These are phyloP conservation scores for Turritis glabra DNA, from an alignment of 345 rosid genomes.

Conservation along the genomic window DNA sequence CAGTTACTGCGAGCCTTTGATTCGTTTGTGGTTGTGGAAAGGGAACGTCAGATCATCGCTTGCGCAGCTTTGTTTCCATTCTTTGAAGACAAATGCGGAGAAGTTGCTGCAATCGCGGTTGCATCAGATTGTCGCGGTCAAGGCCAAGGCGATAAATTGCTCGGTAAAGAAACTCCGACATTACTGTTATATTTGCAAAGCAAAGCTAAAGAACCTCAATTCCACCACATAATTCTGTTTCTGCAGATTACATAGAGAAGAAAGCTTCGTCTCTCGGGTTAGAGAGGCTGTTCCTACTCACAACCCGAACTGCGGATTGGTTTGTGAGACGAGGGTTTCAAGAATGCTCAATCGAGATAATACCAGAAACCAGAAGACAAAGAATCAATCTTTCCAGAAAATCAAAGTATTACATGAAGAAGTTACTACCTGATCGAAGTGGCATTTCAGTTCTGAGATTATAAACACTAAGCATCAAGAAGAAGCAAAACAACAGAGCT, in stretches of 20 bases:
- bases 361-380: slow-evolving; percentile 46
- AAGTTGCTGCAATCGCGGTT: slow-evolving; percentile 87
- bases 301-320: slow-evolving; percentile 92
- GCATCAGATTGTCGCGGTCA: slow-evolving; percentile 91
- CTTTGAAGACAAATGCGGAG: slow-evolving; percentile 82
- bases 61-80: slow-evolving; percentile 89
- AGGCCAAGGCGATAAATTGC: slow-evolving; percentile 92
- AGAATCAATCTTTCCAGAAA: slow-evolving; percentile 75
- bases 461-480: slow-evolving; percentile 1
- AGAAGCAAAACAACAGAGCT: neutral
- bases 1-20: slow-evolving; percentile 68
- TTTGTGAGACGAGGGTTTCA: slow-evolving; percentile 75
- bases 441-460: slow-evolving; percentile 55
- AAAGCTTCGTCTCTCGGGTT: slow-evolving; percentile 74
- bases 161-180: slow-evolving; percentile 50
- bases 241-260: slow-evolving; percentile 87
- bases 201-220: neutral
- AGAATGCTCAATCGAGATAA: slow-evolving; percentile 67
- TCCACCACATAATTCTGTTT: neutral
- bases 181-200: neutral
- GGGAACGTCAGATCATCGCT: slow-evolving; percentile 88
- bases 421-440: slow-evolving; percentile 64
- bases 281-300: slow-evolving; percentile 73
- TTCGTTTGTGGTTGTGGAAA: slow-evolving; percentile 72
- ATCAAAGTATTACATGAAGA: slow-evolving; percentile 85